Conservation (phyloP, 768 basidiomycete genomes). For the Suillus bovinus region DNA sequence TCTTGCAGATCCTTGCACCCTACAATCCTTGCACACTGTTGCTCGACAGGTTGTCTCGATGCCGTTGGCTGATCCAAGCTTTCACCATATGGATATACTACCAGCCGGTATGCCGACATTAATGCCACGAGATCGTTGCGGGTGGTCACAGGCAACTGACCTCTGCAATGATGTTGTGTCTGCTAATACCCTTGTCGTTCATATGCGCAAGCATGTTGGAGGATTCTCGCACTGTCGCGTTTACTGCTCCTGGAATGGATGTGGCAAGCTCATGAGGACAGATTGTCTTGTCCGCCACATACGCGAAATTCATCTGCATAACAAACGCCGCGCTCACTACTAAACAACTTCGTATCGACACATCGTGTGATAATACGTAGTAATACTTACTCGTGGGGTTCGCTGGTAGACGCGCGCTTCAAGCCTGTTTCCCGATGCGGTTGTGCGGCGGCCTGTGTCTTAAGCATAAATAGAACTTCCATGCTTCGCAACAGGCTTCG, state of each 20-base stretch:
- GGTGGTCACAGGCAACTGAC: background rate
- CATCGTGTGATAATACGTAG: no score
- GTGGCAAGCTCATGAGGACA: constrained; percentile 1
- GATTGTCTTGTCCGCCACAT: constrained; percentile 3
- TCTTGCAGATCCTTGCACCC: background rate
- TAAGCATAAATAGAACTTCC: background rate
- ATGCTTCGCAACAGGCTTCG: background rate
- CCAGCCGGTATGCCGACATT: background rate
- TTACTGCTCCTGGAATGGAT: constrained; percentile 4
- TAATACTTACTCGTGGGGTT: no score
- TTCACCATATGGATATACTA: background rate
- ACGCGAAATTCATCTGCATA: constrained; percentile 1
- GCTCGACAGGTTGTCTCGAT: background rate
- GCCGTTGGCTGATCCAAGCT: background rate
- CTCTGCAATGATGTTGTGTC: background rate
- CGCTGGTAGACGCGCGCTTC: no score
- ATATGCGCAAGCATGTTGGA: background rate
- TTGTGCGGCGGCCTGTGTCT: background rate
- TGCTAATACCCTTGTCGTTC: background rate
- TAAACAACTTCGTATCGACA: no score
- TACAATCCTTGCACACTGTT: background rate
- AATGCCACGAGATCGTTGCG: background rate
- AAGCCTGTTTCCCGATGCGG: background rate
- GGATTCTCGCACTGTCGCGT: background rate
- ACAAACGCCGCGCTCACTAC: background rate